These are phyloP conservation scores for Hypoxylon crocopeplum DNA, from an alignment of 495 filamentous ascomycete genomes.

Conservation along the genomic window DNA sequence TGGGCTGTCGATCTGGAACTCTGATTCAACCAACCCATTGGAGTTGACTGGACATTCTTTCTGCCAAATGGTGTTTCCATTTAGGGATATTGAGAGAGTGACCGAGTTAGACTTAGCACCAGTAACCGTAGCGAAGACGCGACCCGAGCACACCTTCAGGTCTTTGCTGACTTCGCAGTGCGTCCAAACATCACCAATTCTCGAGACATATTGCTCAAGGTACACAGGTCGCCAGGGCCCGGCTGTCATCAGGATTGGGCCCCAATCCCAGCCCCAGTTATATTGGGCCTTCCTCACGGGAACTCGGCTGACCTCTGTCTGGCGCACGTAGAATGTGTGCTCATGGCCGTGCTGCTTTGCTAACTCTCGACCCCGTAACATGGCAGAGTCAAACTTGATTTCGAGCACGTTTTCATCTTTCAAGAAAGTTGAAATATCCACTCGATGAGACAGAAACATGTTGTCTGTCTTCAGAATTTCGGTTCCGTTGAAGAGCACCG, in stretches of 20 bases:
- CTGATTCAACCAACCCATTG: constrained; percentile 47
- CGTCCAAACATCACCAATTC: constrained; percentile 64
- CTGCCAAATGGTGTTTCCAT: constrained; percentile 51
- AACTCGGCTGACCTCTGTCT: constrained; percentile 52
- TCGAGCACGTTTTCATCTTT: constrained; percentile 39
- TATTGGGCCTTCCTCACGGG: constrained; percentile 61
- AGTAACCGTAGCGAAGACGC: constrained; percentile 53
- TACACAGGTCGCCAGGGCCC: constrained; percentile 74
- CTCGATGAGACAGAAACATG: constrained; percentile 68
- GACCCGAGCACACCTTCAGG: constrained; percentile 46
- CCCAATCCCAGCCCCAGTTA: constrained; percentile 89
- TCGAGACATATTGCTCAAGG: constrained; percentile 60
- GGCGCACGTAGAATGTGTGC: constrained; percentile 54
- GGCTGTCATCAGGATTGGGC: constrained; percentile 72
- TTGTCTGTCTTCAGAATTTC: constrained; percentile 64
- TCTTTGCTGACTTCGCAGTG: constrained; percentile 56
- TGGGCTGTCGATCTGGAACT: constrained; percentile 60
- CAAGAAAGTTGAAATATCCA: constrained; percentile 43
- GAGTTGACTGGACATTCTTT: constrained; percentile 58
- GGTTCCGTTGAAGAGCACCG: constrained; percentile 62
- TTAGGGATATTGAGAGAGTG: constrained; percentile 49
- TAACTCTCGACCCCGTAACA: constrained; percentile 47
- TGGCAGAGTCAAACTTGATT: constrained; percentile 54
- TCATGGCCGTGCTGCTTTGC: constrained; percentile 51
- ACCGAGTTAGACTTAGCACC: constrained; percentile 47